Base-by-base conservation (phyloP, 2,329 filamentous ascomycete species). In the Leptoxyphium fumago region DNA sequence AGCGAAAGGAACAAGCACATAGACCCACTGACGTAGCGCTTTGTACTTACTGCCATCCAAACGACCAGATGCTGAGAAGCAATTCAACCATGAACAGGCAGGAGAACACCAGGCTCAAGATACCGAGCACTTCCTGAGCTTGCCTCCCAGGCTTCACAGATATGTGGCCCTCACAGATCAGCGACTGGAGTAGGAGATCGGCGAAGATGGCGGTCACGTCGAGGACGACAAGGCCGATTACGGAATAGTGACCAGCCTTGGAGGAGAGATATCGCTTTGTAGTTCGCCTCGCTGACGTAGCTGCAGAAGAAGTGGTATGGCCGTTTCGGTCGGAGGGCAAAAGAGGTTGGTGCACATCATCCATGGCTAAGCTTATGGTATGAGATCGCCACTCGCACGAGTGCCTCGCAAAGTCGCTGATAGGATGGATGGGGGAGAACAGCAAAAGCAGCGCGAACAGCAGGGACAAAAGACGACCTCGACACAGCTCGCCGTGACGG, bases 11-110 rank as follows among this genome's bases (percentile, higher is more conserved):
- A 41, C 29, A 34, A 39, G 21, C 5, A 26, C 21, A 26, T 26
- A 26, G 21, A 26, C 21, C 21, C 4, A 26, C 21, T 7, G 21
- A 26, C 21, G 21, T 26, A 26, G 21, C 21, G 7, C 21, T 26
- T 7, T 26, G 21, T 34, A 64, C 70, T 56, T 62, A 82, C 77
- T 62, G 52, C 29, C 66, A 60, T 2, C 79, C 78, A 64, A 79
- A 82, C 2, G 75, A 75, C 65, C 76, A 75, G 2, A 82, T 59
- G 28, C 70, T 73, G 2, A 72, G 61, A 9, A 71, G 44, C 58
- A 84, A 60, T 61, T 84, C 81, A 1, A 70, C 52, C 65, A 84
- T 68, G 56, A 84, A 84, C 26, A 82, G 54, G 50, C 69, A 74
- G 44, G 75, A 80, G 55, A 83, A 77, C 2, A 74, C 64, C 39